Evolutionary conservation across 805 yeast species (phyloP).

Genomic region (Peterozyma toletana): DNA sequence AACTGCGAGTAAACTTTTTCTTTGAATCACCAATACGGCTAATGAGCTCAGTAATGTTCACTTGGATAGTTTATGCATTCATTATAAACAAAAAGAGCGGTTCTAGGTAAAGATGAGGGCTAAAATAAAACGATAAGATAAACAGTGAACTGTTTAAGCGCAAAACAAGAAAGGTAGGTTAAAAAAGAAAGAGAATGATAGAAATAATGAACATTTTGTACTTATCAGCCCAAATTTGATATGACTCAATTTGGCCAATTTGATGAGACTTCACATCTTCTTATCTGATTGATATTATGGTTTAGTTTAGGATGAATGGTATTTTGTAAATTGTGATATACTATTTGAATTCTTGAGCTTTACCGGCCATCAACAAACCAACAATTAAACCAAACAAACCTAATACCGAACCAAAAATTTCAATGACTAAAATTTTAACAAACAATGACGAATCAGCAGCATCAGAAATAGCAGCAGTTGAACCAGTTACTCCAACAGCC

Average conservation of each 20-base stretch:
- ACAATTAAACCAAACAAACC: slow-evolving; percentile 96
- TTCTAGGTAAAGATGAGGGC: too few species aligned
- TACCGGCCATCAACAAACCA: slow-evolving; percentile 94
- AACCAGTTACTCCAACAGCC: slow-evolving; percentile 95
- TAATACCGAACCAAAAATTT: slow-evolving; percentile 93
- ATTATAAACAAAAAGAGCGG: too few species aligned
- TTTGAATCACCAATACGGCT: too few species aligned
- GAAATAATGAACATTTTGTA: not conserved
- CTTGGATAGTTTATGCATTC: too few species aligned
- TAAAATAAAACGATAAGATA: too few species aligned
- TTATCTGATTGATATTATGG: not conserved
- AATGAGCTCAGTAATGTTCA: too few species aligned
- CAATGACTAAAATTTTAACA: slow-evolving; percentile 93
- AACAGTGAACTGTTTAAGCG: too few species aligned
- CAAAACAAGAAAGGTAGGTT: too few species aligned
- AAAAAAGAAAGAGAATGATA: too few species aligned
- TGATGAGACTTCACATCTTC: not conserved
- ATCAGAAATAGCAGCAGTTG: slow-evolving; percentile 97
- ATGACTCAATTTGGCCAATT: not conserved
- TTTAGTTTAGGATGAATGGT: not conserved
- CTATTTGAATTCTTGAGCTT: slow-evolving; percentile 80
- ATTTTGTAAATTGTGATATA: too few species aligned
- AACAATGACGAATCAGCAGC: slow-evolving; percentile 95
- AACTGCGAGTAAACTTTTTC: too few species aligned
- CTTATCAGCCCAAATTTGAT: not conserved